These are phyloP conservation scores for Globisporangium cederbergense DNA, from an alignment of 352 stramenopile species.

Conservation along the genomic window DNA sequence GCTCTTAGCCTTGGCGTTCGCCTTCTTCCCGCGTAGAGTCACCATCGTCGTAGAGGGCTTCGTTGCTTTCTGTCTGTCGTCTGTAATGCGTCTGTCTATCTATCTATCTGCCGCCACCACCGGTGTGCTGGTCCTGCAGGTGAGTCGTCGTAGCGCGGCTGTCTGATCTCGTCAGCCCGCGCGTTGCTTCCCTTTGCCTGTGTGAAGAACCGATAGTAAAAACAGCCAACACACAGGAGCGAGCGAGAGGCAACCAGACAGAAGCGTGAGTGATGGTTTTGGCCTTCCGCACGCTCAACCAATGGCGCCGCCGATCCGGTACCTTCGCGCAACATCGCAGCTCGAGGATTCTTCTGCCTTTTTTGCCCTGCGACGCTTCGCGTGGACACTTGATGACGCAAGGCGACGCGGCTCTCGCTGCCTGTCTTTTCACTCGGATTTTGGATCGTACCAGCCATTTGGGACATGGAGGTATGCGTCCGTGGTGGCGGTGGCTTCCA, in stretches of 20 bases:
- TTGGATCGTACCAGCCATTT: not conserved
- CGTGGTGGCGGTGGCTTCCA: not conserved
- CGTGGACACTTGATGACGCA: not conserved
- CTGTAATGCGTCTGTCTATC: not conserved
- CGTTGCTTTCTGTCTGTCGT: not conserved
- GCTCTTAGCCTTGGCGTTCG: constrained; percentile 56
- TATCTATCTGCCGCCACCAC: not conserved
- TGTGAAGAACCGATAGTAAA: constrained; percentile 8
- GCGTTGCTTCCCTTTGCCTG: not conserved
- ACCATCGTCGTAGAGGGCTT: constrained; percentile 37
- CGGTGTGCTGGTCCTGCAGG: not conserved
- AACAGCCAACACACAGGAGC: not conserved
- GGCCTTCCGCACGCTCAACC: not conserved
- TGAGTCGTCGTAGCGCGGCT: not conserved
- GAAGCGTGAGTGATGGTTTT: constrained; percentile 13
- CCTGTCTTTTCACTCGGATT: too few relatives aligned
- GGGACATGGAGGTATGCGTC: constrained; percentile 10
- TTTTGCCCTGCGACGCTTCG: constrained; percentile 11
- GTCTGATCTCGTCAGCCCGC: not conserved
- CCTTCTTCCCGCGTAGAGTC: constrained; percentile 69
- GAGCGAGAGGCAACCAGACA: constrained; percentile 2
- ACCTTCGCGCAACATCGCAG: constrained; percentile 6
- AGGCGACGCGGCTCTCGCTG: not conserved
- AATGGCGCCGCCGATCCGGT: constrained; percentile 10
- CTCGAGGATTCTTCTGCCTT: not conserved